phyloP scores from a whole-genome alignment of 148 eudicot species.

The Limonium bicolor region DNA sequence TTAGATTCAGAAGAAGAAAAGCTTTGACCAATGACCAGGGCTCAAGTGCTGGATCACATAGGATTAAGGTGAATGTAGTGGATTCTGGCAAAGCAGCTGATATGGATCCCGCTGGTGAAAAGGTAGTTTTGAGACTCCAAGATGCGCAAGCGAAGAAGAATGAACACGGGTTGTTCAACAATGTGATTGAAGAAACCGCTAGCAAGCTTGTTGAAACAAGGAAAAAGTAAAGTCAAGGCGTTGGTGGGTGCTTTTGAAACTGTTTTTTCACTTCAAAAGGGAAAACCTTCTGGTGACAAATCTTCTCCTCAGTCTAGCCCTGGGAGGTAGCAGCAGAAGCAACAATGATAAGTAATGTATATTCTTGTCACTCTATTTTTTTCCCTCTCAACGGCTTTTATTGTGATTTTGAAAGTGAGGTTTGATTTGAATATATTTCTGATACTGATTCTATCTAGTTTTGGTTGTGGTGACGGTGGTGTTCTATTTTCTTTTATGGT shows the following conservation, averaged over 20 bases:
- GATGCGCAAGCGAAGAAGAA: slow-evolving; percentile 57
- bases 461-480: no score
- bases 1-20: slow-evolving; percentile 31
- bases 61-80: slow-evolving; percentile 18
- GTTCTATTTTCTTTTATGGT: no score
- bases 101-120: slow-evolving; percentile 13
- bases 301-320: slow-evolving; percentile 2
- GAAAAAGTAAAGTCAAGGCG: slow-evolving; percentile 90
- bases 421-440: no score
- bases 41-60: slow-evolving; percentile 7
- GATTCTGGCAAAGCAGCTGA: slow-evolving; percentile 11
- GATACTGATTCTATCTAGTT: no score
- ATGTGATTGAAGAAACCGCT: slow-evolving; percentile 87
- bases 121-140: slow-evolving; percentile 69
- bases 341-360: no score
- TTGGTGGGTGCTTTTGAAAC: slow-evolving; percentile 96
- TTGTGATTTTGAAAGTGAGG: no score
- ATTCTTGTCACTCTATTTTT: no score
- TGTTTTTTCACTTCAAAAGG: slow-evolving; percentile 69
- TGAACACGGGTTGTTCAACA: slow-evolving; percentile 42
- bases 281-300: slow-evolving; percentile 19
- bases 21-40: slow-evolving; percentile 18
- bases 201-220: slow-evolving; percentile 65
- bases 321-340: slow-evolving; percentile 1
- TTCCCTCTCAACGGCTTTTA: no score